These are phyloP conservation scores for Colletotrichum echinochloae DNA, from an alignment of 2,329 filamentous ascomycete genomes.

Conservation along the genomic window DNA sequence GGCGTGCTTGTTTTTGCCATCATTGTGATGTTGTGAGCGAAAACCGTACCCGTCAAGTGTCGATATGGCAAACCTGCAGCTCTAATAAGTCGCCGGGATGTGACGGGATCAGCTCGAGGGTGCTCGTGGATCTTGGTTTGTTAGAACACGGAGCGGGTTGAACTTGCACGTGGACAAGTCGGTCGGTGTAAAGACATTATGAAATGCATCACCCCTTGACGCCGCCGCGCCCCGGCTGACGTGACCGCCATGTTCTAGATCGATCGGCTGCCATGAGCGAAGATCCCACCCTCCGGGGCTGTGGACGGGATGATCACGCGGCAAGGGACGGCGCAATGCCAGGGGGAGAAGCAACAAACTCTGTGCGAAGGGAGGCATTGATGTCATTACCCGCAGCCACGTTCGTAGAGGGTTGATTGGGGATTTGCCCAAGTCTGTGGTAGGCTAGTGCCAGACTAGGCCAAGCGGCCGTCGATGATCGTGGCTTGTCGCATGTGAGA, in stretches of 20 bases:
- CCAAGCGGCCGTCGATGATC: background rate
- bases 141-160: too few species aligned
- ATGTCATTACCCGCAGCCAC: slow-evolving; percentile 35
- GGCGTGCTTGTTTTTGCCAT: background rate
- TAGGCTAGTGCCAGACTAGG: background rate
- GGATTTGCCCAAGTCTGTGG: slow-evolving; percentile 6
- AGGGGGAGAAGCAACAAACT: background rate
- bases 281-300: slow-evolving; percentile 10
- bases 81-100: too few species aligned
- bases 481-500: slow-evolving; percentile 21
- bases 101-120: too few species aligned
- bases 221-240: slow-evolving; percentile 7
- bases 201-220: background rate
- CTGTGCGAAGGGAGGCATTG: background rate
- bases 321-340: background rate
- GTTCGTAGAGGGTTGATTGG: slow-evolving; percentile 7
- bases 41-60: accelerated
- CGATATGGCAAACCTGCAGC: background rate
- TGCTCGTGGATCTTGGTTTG: background rate
- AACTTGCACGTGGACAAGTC: background rate
- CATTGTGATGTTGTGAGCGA: too few species aligned
- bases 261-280: slow-evolving; percentile 5
- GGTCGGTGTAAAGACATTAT: background rate
- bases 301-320: slow-evolving; percentile 1
- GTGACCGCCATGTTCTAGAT: background rate